phyloP scores from a whole-genome alignment of 352 stramenopile species.

The Globisporangium nunn region DNA sequence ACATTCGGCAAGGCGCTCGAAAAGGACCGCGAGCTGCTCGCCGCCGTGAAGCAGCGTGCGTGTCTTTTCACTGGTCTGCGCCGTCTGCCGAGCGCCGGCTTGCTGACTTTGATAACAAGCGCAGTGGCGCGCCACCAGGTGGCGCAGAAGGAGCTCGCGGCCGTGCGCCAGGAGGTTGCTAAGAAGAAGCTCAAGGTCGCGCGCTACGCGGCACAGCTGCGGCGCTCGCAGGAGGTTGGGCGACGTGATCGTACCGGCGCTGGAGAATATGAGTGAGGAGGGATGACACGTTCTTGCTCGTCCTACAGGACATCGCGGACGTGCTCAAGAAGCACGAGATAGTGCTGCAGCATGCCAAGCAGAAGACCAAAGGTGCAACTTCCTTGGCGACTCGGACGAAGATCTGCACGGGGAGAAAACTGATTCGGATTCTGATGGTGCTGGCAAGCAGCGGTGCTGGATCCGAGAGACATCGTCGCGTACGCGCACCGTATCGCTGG shows the following conservation, averaged over 20 bases:
- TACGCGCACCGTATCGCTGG: conserved; percentile 79
- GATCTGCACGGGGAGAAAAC: too few relatives aligned
- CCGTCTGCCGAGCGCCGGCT: too few relatives aligned
- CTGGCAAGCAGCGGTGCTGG: conserved; percentile 40
- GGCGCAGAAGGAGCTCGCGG: conserved; percentile 61
- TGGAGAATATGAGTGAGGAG: too few relatives aligned
- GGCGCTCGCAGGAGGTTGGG: conserved; percentile 50
- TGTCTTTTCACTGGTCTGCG: too few relatives aligned
- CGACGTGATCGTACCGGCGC: too few relatives aligned
- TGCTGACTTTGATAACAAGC: too few relatives aligned
- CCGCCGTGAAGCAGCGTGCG: conserved; percentile 71
- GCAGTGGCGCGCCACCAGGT: conserved; percentile 63
- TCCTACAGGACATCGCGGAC: conserved; percentile 36
- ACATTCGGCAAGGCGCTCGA: conserved; percentile 70
- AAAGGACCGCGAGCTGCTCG: conserved; percentile 65
- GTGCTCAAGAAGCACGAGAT: conserved; percentile 64
- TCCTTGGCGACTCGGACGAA: too few relatives aligned
- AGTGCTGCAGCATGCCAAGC: conserved; percentile 49
- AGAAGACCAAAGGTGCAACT: conserved; percentile 57
- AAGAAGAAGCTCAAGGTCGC: conserved; percentile 67
- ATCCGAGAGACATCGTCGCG: conserved; percentile 61
- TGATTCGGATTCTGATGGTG: background rate
- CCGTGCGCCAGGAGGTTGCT: conserved; percentile 48
- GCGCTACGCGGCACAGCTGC: conserved; percentile 57
- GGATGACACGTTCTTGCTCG: background rate